Conservation (phyloP, 169 alveolate species). For the Sarcocystis neurona region DNA sequence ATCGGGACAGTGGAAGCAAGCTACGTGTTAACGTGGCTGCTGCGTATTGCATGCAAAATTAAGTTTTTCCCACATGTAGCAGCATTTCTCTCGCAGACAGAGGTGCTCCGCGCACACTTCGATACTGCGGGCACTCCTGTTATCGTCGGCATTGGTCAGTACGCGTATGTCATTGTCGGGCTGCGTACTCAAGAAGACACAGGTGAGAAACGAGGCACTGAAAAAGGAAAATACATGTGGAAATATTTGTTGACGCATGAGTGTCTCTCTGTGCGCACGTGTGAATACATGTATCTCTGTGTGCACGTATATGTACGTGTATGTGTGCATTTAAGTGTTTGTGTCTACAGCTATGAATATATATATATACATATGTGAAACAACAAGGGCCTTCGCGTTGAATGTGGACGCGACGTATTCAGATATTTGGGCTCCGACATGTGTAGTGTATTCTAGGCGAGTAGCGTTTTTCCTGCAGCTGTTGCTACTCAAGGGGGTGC, state of each 20-base stretch:
- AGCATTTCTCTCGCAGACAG: neutral
- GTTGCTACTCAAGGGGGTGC: too few species aligned
- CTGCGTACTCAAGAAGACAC: neutral
- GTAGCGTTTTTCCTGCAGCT: neutral
- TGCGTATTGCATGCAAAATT: neutral
- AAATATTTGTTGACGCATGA: neutral
- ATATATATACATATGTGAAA: too few species aligned
- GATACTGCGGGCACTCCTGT: neutral
- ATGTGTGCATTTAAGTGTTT: neutral
- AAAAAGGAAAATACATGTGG: neutral
- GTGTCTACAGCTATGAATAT: too few species aligned
- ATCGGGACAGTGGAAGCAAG: neutral
- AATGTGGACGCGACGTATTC: too few species aligned
- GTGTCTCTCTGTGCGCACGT: neutral
- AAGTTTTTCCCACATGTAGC: neutral
- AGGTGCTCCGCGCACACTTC: neutral
- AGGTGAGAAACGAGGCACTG: neutral
- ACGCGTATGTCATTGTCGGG: neutral
- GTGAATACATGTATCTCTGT: neutral
- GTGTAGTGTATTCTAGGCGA: neutral
- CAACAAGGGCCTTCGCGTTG: too few species aligned
- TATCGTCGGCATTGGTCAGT: neutral
- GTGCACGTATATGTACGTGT: neutral
- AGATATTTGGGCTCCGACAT: neutral
- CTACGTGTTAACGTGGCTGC: neutral